A percentile compares a stretch with the other conserved stretches of the same genome.
phyloP scores from a whole-genome alignment of 129 eudicot genomes.

The Chrysanthemum makinoi region DNA sequence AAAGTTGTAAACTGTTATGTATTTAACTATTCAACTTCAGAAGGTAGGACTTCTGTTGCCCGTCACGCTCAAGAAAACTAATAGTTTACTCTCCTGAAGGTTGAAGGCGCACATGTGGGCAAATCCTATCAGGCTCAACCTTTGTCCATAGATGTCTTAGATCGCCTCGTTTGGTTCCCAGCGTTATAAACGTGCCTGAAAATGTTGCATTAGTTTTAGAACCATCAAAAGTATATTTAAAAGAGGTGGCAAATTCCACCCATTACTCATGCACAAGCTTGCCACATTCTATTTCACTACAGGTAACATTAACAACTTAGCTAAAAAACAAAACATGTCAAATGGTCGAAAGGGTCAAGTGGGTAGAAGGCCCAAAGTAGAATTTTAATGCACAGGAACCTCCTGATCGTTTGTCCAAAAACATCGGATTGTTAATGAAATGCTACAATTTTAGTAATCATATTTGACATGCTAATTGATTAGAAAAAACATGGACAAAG shows the following conservation, averaged over 20 bases:
- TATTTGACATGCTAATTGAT: neutral
- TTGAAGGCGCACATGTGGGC: slow-evolving; percentile 79
- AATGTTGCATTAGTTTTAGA: slow-evolving; percentile 9
- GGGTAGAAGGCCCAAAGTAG: too few relatives aligned
- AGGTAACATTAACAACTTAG: too few relatives aligned
- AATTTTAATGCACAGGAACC: too few relatives aligned
- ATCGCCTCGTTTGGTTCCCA: slow-evolving; percentile 72
- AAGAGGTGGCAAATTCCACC: too few relatives aligned
- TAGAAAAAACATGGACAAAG: too few relatives aligned
- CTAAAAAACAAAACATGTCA: too few relatives aligned
- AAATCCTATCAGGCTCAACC: slow-evolving; percentile 76
- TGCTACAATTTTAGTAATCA: too few relatives aligned
- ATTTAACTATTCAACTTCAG: slow-evolving; percentile 9
- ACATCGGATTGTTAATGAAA: too few relatives aligned
- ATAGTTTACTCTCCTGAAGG: slow-evolving; percentile 30
- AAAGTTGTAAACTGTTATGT: slow-evolving; percentile 9
- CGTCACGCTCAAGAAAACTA: neutral
- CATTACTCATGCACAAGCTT: too few relatives aligned
- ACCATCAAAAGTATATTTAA: neutral
- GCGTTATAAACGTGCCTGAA: slow-evolving; percentile 71
- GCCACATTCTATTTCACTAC: too few relatives aligned
- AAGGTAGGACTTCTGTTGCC: neutral
- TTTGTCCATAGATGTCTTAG: slow-evolving; percentile 71
- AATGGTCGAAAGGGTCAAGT: too few relatives aligned
- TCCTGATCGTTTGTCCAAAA: too few relatives aligned